Evolutionary conservation across 1,139 yeast genomes (phyloP), one percentile per base, ranked within the genome.

Genomic region (Pichia norvegensis): DNA sequence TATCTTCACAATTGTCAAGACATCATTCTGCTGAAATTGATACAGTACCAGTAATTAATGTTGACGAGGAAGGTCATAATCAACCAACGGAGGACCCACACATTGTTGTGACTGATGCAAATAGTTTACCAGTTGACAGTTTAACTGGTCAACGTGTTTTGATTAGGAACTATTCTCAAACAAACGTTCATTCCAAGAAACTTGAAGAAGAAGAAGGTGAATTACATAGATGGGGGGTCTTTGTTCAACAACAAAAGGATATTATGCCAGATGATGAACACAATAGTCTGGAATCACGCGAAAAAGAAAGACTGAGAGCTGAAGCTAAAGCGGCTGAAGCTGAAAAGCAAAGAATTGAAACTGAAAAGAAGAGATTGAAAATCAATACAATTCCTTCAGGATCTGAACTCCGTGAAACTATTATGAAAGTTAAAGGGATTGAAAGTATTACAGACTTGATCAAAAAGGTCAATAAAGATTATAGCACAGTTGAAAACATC

Each of bases 201-300:
- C 87, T 83, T 61, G 95, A 87, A 58, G 79, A 81, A 52, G 97
- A 88, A 63, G 97, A 88, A 69, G 97, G 96, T 54, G 95, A 85
- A 58, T 73, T 87, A 52, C 95, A 86, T 64, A 79, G 84, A 64
- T 78, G 86, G 78, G 95, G 95, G 16, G 77, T 75, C 57, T 81
- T 78, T 57, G 79, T 82, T 55, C 85, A 81, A 58, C 85, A 78
- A 59, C 74, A 79, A 50, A 64, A 69, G 29, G 69, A 68, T 22
- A 56, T 70, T 22, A 61, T 68, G 51, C 73, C 74, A 10, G 62
- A 58, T 38, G 62, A 57, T 33, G 51, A 56, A 9, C 51, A 50
- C n/a, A 44, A 40, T 36, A 23, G 23, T 10, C 25, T 31, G n/a
- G 36, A 27, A 20, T 25, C 48, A 40, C 33, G 43, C 14, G 39